Percentiles rank a stretch among this genome's conserved stretches.
Conservation (phyloP, 441 rosid genomes). For the Eutrema salsugineum region DNA sequence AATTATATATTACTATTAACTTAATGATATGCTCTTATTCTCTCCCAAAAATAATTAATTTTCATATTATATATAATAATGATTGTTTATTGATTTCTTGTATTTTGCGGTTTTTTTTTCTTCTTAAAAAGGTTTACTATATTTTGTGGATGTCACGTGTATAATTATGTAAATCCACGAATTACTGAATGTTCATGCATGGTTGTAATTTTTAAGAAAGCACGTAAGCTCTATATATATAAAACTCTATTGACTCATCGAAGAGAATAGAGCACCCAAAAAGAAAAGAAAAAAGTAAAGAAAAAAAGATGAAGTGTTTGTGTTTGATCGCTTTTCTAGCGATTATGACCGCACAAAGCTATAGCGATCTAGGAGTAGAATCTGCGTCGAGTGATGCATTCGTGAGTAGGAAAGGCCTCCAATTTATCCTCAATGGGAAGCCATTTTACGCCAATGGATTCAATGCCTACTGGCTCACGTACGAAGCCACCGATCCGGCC, state of each 20-base stretch:
- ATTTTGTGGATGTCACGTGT: no score
- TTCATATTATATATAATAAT: neutral
- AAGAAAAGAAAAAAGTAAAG: neutral
- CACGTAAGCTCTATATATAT: neutral
- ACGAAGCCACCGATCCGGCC: slow-evolving; percentile 37
- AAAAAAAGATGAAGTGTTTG: slow-evolving; percentile 19
- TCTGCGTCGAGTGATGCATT: slow-evolving; percentile 26
- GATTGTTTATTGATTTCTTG: neutral
- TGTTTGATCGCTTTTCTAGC: slow-evolving; percentile 16
- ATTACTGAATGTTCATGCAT: slow-evolving; percentile 15
- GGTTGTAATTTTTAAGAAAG: neutral
- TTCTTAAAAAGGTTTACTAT: no score
- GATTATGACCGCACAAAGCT: slow-evolving; percentile 17
- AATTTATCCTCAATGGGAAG: slow-evolving; percentile 39
- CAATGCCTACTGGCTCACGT: slow-evolving; percentile 56
- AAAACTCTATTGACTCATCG: neutral
- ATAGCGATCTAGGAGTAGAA: slow-evolving; percentile 8
- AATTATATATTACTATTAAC: neutral
- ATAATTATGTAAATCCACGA: neutral
- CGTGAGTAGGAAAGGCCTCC: slow-evolving; percentile 34
- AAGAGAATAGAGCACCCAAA: neutral
- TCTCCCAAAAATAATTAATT: neutral
- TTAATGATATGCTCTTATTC: neutral
- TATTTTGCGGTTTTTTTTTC: neutral
- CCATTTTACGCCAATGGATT: slow-evolving; percentile 52